Conservation (phyloP, 257 asterid species). For the Phtheirospermum japonicum region DNA sequence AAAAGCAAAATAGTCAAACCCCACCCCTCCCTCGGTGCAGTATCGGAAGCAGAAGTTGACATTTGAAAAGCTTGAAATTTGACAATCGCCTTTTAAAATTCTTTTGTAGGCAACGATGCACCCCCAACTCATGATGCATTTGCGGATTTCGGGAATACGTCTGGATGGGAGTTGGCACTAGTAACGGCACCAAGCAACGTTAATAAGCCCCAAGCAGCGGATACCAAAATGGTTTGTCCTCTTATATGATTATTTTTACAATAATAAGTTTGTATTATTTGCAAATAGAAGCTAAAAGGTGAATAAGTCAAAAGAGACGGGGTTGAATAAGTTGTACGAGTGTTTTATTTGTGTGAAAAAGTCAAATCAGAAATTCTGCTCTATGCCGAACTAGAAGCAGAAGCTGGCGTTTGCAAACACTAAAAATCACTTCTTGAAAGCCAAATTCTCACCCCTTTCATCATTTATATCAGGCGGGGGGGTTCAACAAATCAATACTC, state of each 20-base stretch:
- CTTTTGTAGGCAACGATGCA: slow-evolving; percentile 42
- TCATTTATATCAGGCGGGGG: slow-evolving; percentile 59
- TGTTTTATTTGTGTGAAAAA: no score
- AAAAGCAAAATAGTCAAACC: no score
- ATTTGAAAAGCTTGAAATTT: no score
- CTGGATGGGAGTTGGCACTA: slow-evolving; percentile 89
- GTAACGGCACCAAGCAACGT: slow-evolving; percentile 71
- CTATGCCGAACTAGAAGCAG: neutral
- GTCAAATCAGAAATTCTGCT: no score
- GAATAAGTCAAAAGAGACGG: no score
- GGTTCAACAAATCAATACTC: slow-evolving; percentile 66
- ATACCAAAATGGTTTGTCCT: slow-evolving; percentile 47
- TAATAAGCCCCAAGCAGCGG: slow-evolving; percentile 37
- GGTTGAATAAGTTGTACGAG: no score
- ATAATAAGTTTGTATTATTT: neutral
- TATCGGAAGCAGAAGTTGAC: no score
- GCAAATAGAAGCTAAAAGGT: neutral
- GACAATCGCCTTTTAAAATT: neutral
- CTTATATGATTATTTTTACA: neutral
- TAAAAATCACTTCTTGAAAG: neutral
- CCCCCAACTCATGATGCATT: slow-evolving; percentile 27
- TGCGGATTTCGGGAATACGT: slow-evolving; percentile 38
- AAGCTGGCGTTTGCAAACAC: neutral
- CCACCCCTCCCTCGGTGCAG: no score
- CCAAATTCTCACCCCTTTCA: neutral